Evolutionary conservation across 768 basidiomycete species (phyloP).

Genomic region (Rhizopogon vulgaris): DNA sequence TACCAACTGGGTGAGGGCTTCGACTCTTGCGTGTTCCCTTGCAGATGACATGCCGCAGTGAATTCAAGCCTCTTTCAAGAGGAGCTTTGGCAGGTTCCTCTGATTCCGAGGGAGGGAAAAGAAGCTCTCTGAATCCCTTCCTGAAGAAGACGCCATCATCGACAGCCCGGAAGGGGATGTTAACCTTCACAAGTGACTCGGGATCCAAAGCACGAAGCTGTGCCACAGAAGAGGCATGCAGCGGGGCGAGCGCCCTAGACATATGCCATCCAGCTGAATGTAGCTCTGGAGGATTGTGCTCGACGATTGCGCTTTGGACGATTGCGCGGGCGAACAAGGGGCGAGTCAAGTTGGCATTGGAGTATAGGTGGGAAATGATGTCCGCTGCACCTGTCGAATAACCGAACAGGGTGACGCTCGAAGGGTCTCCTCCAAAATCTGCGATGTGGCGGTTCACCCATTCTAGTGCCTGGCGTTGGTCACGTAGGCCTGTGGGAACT

Average conservation of each 20-base stretch:
- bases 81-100: slow-evolving; percentile 13
- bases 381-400: slow-evolving; percentile 42
- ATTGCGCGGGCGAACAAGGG: slow-evolving; percentile 72
- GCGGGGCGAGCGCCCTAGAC: slow-evolving; percentile 52
- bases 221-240: slow-evolving; percentile 49
- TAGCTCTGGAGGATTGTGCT: slow-evolving; percentile 55
- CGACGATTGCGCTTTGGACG: slow-evolving; percentile 65
- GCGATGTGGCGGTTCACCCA: slow-evolving; percentile 57
- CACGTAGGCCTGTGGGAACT: slow-evolving; percentile 45
- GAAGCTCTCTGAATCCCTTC: slow-evolving; percentile 47
- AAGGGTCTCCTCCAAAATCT: slow-evolving; percentile 64
- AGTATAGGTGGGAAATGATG: slow-evolving; percentile 58
- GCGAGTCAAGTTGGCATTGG: slow-evolving; percentile 47
- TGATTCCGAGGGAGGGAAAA: slow-evolving; percentile 26
- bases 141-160: slow-evolving; percentile 71
- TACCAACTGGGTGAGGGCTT: slow-evolving; percentile 22
- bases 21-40: slow-evolving; percentile 19
- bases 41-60: slow-evolving; percentile 19
- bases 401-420: slow-evolving; percentile 37
- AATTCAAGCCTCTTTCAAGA: slow-evolving; percentile 11
- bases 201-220: slow-evolving; percentile 56
- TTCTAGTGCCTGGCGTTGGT: slow-evolving; percentile 58
- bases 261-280: slow-evolving; percentile 61
- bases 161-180: slow-evolving; percentile 46
- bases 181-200: slow-evolving; percentile 49